These are phyloP conservation scores for Penicillium sp. DNA, from an alignment of 2,329 filamentous ascomycete genomes.

Conservation along the genomic window DNA sequence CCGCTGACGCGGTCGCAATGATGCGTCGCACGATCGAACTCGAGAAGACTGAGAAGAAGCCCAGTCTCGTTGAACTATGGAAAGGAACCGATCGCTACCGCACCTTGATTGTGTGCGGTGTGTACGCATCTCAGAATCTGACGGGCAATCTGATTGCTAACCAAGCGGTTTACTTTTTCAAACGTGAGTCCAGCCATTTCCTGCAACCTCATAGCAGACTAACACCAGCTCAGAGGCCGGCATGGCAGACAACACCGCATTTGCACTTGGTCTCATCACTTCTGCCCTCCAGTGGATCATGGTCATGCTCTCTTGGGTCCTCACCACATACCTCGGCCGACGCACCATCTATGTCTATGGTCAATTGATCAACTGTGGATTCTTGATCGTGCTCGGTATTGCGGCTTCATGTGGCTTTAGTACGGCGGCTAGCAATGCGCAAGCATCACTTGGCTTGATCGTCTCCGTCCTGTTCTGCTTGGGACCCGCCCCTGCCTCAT, in stretches of 20 bases:
- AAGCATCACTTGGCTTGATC: conserved; percentile 67
- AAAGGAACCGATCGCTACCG: conserved; percentile 60
- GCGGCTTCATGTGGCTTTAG: conserved; percentile 56
- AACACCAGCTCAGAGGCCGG: conserved; percentile 61
- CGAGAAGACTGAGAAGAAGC: conserved; percentile 54
- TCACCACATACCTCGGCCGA: conserved; percentile 66
- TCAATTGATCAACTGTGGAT: conserved; percentile 56
- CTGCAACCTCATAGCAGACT: conserved; percentile 26
- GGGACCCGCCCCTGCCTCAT: conserved; percentile 67
- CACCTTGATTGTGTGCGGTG: conserved; percentile 60
- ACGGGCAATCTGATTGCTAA: conserved; percentile 66
- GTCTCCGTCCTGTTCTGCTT: conserved; percentile 68
- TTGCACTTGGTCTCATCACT: conserved; percentile 67
- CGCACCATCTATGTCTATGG: conserved; percentile 69
- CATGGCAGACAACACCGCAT: conserved; percentile 58
- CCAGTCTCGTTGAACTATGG: conserved; percentile 57
- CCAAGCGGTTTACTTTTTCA: conserved; percentile 65
- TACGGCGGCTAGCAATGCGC: conserved; percentile 54
- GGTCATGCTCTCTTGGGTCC: conserved; percentile 69
- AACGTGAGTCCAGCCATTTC: conserved; percentile 33
- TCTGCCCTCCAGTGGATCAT: conserved; percentile 66
- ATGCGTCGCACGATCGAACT: conserved; percentile 63
- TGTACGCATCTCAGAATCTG: conserved; percentile 64
- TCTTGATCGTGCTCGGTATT: conserved; percentile 64
- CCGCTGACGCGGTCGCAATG: conserved; percentile 58